Evolutionary conservation across 2,329 filamentous ascomycete species (phyloP), one percentile per base, ranked within the genome.

Genomic region (Pyrenochaeta sp.): DNA sequence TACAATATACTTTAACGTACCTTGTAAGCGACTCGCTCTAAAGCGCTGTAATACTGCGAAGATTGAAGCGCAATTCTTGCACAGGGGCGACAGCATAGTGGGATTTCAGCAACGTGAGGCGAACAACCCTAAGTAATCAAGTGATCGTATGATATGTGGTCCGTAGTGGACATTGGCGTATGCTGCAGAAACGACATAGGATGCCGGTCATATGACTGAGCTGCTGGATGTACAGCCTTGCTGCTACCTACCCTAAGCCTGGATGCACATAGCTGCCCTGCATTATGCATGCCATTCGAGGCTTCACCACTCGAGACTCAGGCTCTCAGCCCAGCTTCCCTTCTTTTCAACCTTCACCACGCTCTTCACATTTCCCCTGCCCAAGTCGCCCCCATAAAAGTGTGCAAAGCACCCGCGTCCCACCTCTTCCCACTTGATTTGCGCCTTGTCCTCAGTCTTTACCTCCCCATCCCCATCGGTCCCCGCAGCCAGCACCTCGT

Each of bases 331-430:
- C 86, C 87, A 89, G 9, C 64, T 79, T 69, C 81, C 78, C n/a
- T 68, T 67, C 53, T 81, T 82, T 45, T 75, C 71, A 58, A 88
- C 85, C 62, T 79, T 79, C 61, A 79, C 72, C 3, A 78, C 74
- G 12, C 78, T 80, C 37, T 81, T 78, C 10, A 89, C 79, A 56
- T 88, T 83, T 2, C 74, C 78, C 8, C 65, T 77, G 8, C 86
- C 86, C 68, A 89, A 82, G 65, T 85, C 85, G 50, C 59, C 71
- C 3, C 82, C 83, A 68, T 87, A 88, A 37, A 89, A 71, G 67
- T 89, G 87, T 51, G 86, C 83, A 64, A 86, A 89, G 52, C 79
- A 81, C 1, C 74, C 75, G n/a, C 66, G 64, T 19, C 78, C 79
- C 10, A 77, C 74, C 12, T 79, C 75, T 59, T 88, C 86, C 86